These are phyloP conservation scores for Endoconidiophora laricicola DNA, from an alignment of 2,329 filamentous ascomycete genomes.

Conservation along the genomic window DNA sequence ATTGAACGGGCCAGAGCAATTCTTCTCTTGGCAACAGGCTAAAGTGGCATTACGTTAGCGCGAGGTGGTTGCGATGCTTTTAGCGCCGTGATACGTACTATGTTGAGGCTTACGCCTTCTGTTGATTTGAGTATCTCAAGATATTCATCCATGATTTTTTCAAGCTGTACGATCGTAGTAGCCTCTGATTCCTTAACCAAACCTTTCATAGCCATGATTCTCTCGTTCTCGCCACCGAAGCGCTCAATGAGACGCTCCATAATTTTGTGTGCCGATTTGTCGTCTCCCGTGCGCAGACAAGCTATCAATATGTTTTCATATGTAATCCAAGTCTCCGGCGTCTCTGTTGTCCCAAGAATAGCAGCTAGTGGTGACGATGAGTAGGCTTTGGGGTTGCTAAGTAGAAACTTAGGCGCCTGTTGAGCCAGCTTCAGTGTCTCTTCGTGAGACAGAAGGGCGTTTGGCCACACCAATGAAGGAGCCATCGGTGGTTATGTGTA, in stretches of 20 bases:
- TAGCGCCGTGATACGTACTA: conserved; percentile 36
- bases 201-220: conserved; percentile 67
- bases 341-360: conserved; percentile 45
- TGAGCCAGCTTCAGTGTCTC: conserved; percentile 43
- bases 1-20: conserved; percentile 65
- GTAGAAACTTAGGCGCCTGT: conserved; percentile 39
- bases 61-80: not conserved
- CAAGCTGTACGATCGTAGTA: conserved; percentile 44
- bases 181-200: conserved; percentile 74
- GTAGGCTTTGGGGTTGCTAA: conserved; percentile 35
- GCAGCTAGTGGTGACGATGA: conserved; percentile 37
- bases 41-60: not conserved
- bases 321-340: conserved; percentile 63
- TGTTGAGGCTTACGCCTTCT: conserved; percentile 53
- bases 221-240: conserved; percentile 73
- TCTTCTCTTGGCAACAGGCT: conserved; percentile 75
- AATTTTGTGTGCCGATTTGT: conserved; percentile 57
- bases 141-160: conserved; percentile 59
- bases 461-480: conserved; percentile 38
- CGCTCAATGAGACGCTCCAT: conserved; percentile 60
- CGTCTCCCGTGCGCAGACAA: conserved; percentile 71
- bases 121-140: conserved; percentile 44
- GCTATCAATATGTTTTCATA: conserved; percentile 79
- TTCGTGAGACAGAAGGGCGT: conserved; percentile 37
- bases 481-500: conserved; percentile 23